A percentile compares a stretch with the other conserved stretches of the same genome.
Conservation (phyloP, 805 yeast genomes). For the Saccharomycopsis javanensis region DNA sequence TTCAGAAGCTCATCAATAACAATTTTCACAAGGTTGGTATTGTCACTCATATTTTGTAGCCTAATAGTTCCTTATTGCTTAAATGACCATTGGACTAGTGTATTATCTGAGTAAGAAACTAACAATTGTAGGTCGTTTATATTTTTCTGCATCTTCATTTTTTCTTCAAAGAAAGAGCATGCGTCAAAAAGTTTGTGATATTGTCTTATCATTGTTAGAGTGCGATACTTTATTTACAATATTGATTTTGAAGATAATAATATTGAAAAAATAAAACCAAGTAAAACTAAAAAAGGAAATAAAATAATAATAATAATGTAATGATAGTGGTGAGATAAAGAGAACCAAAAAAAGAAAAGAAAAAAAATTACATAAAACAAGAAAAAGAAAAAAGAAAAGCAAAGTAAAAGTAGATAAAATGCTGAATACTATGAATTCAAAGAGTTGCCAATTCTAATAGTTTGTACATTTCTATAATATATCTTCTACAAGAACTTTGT, state of each 20-base stretch:
- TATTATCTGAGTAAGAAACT: background rate
- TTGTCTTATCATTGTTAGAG: background rate
- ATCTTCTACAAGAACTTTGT: background rate
- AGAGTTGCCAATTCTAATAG: background rate
- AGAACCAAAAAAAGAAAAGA: background rate
- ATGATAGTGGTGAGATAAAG: background rate
- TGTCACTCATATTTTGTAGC: background rate
- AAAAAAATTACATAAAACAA: too few relatives aligned
- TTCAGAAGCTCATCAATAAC: slow-evolving; percentile 9
- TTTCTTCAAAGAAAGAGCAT: too few relatives aligned
- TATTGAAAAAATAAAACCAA: background rate
- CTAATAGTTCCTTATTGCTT: background rate
- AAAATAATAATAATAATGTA: background rate
- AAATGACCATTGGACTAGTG: too few relatives aligned
- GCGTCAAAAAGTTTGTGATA: background rate
- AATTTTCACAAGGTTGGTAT: background rate
- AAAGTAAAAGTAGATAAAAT: background rate
- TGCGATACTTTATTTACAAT: background rate
- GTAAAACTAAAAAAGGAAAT: background rate
- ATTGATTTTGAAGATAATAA: background rate
- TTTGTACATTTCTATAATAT: too few relatives aligned
- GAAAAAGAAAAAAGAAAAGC: background rate
- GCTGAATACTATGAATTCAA: background rate
- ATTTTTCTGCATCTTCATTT: too few relatives aligned
- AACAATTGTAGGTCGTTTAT: too few relatives aligned